Base-by-base conservation (phyloP, 495 filamentous ascomycete species). In the Tuber indicum region DNA sequence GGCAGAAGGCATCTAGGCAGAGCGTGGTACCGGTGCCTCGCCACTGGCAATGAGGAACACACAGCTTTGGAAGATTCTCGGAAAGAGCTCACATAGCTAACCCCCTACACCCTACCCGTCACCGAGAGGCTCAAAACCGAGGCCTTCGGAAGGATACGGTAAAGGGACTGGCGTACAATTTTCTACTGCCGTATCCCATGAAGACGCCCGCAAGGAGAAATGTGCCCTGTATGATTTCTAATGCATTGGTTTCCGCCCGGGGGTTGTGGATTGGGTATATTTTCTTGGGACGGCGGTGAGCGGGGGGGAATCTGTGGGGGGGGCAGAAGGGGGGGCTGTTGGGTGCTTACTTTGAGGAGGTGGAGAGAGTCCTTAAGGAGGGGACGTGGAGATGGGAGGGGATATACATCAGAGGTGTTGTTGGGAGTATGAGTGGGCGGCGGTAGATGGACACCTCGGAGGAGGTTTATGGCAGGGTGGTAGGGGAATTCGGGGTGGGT, bases 181-280 rank as follows among this genome's bases (percentile, higher is more conserved):
- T 74, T 44, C 58, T 1, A 32, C 32, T 16, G 2, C 58, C 26
- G 3, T 39, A 4, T 41, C 74, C 7, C n/a, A 32, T 23, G 36
- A 8, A 4, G 39, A 8, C 14, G 26, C 9, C 3, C 58, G 17
- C 2, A 84, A 74, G 1, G 73, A 72, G 9, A 62, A 81, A 21
- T 86, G 85, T 26, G 86, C 85, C 21, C 84, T 87, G 73, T 87
- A 85, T 71, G 86, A 88, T 72, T 88, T 87, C 66, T 86, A 88
- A 76, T 87, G 87, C 72, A 83, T 85, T 0, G 86, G 87, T 2
- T 74, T 85, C 7, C 86, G 87, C 19, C 69, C 87, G 0, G 86
- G 86, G 1, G 86, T 84, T 26, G 85, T 85, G 74, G 87, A 87
- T 76, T 78, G 87, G 8, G 86, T 84, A n/a, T 87, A 87, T 78